Percentiles rank a stretch among this genome's conserved stretches.
Evolutionary conservation across 768 basidiomycete genomes (phyloP).

Genomic region (Serendipita sp.): DNA sequence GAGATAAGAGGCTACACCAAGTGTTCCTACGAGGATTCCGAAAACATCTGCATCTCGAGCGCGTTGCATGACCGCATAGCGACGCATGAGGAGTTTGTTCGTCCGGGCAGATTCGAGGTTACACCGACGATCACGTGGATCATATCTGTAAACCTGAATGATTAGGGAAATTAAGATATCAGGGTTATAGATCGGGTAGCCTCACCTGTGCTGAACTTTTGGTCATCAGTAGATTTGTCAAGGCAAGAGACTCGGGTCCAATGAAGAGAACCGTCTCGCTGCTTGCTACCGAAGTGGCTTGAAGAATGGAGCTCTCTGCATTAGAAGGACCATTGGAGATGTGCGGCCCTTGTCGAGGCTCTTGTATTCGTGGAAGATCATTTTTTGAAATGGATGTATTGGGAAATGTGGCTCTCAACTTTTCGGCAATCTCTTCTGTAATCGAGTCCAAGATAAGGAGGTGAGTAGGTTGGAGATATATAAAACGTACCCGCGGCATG

Average conservation of each 20-base stretch:
- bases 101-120: slow-evolving; percentile 49
- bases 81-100: slow-evolving; percentile 74
- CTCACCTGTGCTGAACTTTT: slow-evolving; percentile 47
- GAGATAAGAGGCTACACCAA: slow-evolving; percentile 81
- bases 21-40: slow-evolving; percentile 86
- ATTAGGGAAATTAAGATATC: neutral
- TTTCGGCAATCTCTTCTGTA: neutral
- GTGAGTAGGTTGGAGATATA: neutral
- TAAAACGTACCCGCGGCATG: neutral
- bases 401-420: neutral
- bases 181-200: neutral
- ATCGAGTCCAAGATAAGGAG: neutral
- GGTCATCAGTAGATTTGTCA: slow-evolving; percentile 79
- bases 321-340: neutral
- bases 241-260: slow-evolving; percentile 60
- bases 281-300: neutral
- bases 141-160: slow-evolving; percentile 57
- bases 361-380: neutral
- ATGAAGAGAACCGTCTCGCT: slow-evolving; percentile 37
- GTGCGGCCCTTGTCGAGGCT: neutral
- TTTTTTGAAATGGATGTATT: neutral
- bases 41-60: slow-evolving; percentile 88
- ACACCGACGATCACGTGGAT: slow-evolving; percentile 35
- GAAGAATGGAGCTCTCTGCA: neutral
- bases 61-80: slow-evolving; percentile 74